Evolutionary conservation across 441 rosid genomes (phyloP).

Genomic region (Omphalea diandra): DNA sequence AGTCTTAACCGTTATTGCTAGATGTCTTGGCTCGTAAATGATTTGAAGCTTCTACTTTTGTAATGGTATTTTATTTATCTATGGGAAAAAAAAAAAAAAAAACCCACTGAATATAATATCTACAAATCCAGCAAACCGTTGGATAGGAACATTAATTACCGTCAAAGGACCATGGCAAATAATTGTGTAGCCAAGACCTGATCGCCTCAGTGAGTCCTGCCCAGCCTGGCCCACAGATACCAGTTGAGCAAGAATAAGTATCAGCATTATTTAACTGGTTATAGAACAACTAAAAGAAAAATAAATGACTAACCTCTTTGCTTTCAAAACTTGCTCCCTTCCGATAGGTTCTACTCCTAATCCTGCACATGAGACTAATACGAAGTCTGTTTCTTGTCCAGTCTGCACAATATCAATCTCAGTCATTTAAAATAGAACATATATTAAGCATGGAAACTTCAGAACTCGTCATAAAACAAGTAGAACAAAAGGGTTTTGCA

Average conservation of each 20-base stretch:
- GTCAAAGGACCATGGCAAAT: slow-evolving; percentile 90
- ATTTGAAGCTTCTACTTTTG: no score
- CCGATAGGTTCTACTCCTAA: slow-evolving; percentile 80
- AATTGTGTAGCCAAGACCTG: slow-evolving; percentile 95
- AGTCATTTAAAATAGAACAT: not conserved
- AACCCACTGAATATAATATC: not conserved
- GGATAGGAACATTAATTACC: slow-evolving; percentile 42
- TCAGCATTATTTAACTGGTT: not conserved
- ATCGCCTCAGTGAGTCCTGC: slow-evolving; percentile 86
- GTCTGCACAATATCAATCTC: slow-evolving; percentile 50
- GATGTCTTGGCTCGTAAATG: no score
- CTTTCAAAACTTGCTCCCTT: slow-evolving; percentile 94
- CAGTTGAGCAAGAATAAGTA: slow-evolving; percentile 1
- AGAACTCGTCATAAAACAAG: not conserved
- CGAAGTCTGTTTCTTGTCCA: slow-evolving; percentile 94
- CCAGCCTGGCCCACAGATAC: slow-evolving; percentile 58
- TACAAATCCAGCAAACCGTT: not conserved
- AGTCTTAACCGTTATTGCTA: no score
- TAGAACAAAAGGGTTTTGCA: not conserved
- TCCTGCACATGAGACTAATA: slow-evolving; percentile 91
- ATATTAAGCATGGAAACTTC: not conserved
- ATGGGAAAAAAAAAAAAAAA: no score
- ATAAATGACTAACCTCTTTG: slow-evolving; percentile 66
- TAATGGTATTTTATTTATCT: no score
- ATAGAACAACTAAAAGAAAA: not conserved